These are phyloP conservation scores for Tilletia walkeri DNA, from an alignment of 1,284 basidiomycete genomes.

Conservation along the genomic window DNA sequence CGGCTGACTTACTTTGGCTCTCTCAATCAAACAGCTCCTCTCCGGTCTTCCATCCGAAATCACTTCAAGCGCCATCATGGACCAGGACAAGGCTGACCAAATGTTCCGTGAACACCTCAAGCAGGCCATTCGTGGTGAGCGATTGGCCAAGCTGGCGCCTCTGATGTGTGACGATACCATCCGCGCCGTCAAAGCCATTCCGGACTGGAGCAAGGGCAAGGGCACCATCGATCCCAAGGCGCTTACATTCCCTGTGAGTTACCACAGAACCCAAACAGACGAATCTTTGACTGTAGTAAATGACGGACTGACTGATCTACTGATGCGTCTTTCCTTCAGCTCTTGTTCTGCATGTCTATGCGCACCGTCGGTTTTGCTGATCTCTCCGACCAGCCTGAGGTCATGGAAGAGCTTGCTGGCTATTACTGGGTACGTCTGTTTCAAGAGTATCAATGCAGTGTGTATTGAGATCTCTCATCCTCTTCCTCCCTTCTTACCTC, in stretches of 20 bases:
- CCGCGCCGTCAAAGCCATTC: slow-evolving; percentile 21
- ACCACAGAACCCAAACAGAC: neutral
- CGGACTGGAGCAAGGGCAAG: slow-evolving; percentile 18
- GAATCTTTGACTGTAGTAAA: no score
- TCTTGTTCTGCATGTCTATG: slow-evolving; percentile 36
- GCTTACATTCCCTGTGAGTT: slow-evolving; percentile 29
- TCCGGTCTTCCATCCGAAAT: slow-evolving; percentile 23
- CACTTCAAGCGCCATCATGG: neutral
- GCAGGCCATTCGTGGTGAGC: slow-evolving; percentile 19
- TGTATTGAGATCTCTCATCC: neutral
- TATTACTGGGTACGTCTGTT: slow-evolving; percentile 25
- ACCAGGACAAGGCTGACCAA: slow-evolving; percentile 21
- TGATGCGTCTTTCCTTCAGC: neutral
- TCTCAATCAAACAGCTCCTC: slow-evolving; percentile 6
- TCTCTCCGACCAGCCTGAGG: slow-evolving; percentile 27
- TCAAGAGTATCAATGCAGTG: neutral
- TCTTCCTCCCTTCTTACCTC: neutral
- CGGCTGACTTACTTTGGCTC: no score
- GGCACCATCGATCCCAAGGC: slow-evolving; percentile 30
- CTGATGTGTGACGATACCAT: slow-evolving; percentile 26
- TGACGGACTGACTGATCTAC: neutral
- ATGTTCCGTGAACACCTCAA: slow-evolving; percentile 32
- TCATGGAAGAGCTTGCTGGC: slow-evolving; percentile 27
- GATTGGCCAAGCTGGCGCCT: slow-evolving; percentile 26
- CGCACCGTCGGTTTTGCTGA: slow-evolving; percentile 31